A percentile compares a stretch with the other conserved stretches of the same genome.
Evolutionary conservation across 805 yeast species (phyloP).

Genomic region (Hanseniaspora singularis): DNA sequence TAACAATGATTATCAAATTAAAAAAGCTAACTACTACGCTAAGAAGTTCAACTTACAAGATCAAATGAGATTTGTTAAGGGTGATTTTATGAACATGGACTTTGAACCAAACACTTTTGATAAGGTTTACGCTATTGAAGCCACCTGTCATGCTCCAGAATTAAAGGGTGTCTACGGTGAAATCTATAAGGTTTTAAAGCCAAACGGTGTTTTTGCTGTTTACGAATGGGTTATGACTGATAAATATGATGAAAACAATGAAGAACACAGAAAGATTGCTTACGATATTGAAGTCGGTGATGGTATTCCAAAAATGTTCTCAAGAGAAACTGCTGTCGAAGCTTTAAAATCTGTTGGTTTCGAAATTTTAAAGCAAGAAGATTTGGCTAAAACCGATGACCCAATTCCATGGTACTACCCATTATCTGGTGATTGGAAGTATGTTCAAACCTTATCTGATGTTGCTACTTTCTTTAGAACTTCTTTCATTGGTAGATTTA

Average conservation of each 20-base stretch:
- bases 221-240: constrained; percentile 99
- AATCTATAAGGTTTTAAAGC: constrained; percentile 88
- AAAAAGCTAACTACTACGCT: constrained; percentile 78
- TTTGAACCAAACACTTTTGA: constrained; percentile 82
- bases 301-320: constrained; percentile 96
- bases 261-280: constrained; percentile 84
- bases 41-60: constrained; percentile 49
- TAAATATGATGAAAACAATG: constrained; percentile 70
- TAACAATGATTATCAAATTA: constrained; percentile 94
- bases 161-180: constrained; percentile 92
- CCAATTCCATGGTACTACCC: constrained; percentile 97
- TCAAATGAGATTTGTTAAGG: constrained; percentile 78
- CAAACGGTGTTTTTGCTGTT: constrained; percentile 96
- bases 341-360: constrained; percentile 84
- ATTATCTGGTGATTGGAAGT: constrained; percentile 83
- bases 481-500: constrained; percentile 67
- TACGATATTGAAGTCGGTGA: constrained; percentile 98
- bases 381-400: constrained; percentile 72
- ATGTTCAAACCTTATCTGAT: constrained; percentile 69
- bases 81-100: constrained; percentile 99
- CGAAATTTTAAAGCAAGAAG: constrained; percentile 60
- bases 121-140: constrained; percentile 96
- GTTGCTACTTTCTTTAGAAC: constrained; percentile 79
- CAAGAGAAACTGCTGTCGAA: constrained; percentile 68
- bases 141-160: constrained; percentile 95